Evolutionary conservation across 371 early-diverging fungal species (phyloP).

Genomic region (Mortierella sp.): DNA sequence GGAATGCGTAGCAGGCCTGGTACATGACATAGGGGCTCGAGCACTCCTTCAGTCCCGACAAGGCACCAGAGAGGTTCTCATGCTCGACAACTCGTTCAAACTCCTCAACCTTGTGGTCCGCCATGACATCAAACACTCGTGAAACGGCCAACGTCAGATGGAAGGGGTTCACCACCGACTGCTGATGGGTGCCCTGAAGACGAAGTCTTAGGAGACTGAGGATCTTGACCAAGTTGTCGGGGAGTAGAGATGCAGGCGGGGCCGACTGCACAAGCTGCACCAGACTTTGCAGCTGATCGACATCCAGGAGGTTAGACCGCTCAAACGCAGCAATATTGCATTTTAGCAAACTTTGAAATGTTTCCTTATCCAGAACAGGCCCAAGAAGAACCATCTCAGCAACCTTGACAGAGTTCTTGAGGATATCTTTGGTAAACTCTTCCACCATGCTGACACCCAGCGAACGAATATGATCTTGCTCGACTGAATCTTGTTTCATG

Average conservation of each 20-base stretch:
- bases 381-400: slow-evolving; percentile 1
- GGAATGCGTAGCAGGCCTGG: neutral
- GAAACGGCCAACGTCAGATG: no score
- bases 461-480: neutral
- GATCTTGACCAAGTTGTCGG: neutral
- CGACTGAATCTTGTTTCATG: neutral
- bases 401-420: neutral
- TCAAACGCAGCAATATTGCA: neutral
- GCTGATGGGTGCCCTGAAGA: neutral
- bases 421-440: neutral
- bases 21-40: neutral
- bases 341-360: neutral
- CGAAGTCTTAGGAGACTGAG: neutral
- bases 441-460: neutral
- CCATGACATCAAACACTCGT: neutral
- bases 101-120: neutral
- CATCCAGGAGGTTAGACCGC: neutral
- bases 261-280: neutral
- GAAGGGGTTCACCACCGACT: neutral
- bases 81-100: neutral
- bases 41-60: neutral
- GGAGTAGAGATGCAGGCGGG: neutral
- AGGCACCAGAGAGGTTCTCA: neutral
- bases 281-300: neutral
- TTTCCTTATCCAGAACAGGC: neutral